Percentiles rank a stretch among this genome's conserved stretches.
These are phyloP conservation scores for Beauveria australis DNA, from an alignment of 2,329 filamentous ascomycete genomes.

Conservation along the genomic window DNA sequence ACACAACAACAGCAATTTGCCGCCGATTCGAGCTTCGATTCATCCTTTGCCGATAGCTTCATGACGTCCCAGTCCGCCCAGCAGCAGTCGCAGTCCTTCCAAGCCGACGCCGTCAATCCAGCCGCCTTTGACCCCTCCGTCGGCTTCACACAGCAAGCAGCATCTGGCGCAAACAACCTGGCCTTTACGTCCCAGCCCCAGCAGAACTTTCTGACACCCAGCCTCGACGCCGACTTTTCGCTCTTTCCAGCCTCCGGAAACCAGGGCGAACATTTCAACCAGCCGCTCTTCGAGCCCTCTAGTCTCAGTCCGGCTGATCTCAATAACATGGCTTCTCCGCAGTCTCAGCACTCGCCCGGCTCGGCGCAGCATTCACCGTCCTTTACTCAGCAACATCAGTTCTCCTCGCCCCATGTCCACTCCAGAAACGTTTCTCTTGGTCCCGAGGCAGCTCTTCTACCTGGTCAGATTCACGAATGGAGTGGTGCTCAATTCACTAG, in stretches of 20 bases:
- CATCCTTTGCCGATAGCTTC: constrained; percentile 39
- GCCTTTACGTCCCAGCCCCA: constrained; percentile 34
- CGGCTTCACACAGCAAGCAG: constrained; percentile 36
- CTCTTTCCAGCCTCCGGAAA: constrained; percentile 50
- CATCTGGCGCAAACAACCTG: constrained; percentile 22
- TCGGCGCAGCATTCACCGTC: constrained; percentile 50
- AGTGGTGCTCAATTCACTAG: constrained; percentile 58
- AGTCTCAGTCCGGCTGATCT: constrained; percentile 39
- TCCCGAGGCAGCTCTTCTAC: constrained; percentile 48
- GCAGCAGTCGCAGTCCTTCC: constrained; percentile 24
- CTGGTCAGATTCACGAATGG: constrained; percentile 46
- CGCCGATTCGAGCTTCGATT: constrained; percentile 38
- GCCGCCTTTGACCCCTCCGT: constrained; percentile 33
- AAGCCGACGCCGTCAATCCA: constrained; percentile 17
- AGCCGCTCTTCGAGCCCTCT: constrained; percentile 49
- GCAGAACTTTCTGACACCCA: constrained; percentile 39
- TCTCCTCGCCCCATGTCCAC: constrained; percentile 42
- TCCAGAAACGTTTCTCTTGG: constrained; percentile 50
- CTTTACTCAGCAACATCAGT: constrained; percentile 45
- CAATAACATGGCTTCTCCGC: constrained; percentile 46
- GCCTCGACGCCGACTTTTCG: constrained; percentile 52
- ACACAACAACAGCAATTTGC: constrained; percentile 30
- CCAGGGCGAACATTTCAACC: constrained; percentile 49
- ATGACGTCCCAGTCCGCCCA: constrained; percentile 28
- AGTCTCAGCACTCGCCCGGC: constrained; percentile 45